These are phyloP conservation scores for Bidens hawaiensis DNA, from an alignment of 140 eudicot species.

Conservation along the genomic window DNA sequence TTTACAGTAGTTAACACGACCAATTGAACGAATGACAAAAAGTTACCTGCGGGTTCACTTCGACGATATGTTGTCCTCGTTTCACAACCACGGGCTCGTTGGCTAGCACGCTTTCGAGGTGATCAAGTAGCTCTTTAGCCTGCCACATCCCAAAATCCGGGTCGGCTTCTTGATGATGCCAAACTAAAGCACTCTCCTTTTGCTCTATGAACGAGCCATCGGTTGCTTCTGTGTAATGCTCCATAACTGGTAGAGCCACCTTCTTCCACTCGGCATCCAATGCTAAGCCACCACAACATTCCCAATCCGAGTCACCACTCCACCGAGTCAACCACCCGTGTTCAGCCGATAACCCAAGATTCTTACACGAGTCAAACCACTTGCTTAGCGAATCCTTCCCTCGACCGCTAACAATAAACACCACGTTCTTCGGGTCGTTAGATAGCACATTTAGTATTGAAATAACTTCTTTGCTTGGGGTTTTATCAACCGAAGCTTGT, in stretches of 20 bases:
- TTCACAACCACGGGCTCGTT: conserved; percentile 55
- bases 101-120: conserved; percentile 54
- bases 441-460: conserved; percentile 44
- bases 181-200: conserved; percentile 54
- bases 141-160: conserved; percentile 54
- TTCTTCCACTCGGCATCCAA: conserved; percentile 45
- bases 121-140: conserved; percentile 55
- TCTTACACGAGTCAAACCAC: conserved; percentile 63
- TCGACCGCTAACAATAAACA: conserved; percentile 75
- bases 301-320: conserved; percentile 44
- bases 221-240: conserved; percentile 54
- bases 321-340: conserved; percentile 55
- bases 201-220: conserved; percentile 57
- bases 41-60: conserved; percentile 55
- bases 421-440: conserved; percentile 59
- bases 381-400: conserved; percentile 47
- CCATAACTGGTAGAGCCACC: conserved; percentile 49
- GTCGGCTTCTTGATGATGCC: conserved; percentile 66
- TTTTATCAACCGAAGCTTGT: conserved; percentile 44
- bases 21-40: no score
- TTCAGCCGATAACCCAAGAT: conserved; percentile 70
- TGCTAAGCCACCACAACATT: conserved; percentile 15
- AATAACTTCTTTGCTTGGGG: conserved; percentile 51
- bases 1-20: no score
- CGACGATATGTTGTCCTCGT: conserved; percentile 51